phyloP scores from a whole-genome alignment of 306 rosid genomes.

The Astragalus glycyphyllos region DNA sequence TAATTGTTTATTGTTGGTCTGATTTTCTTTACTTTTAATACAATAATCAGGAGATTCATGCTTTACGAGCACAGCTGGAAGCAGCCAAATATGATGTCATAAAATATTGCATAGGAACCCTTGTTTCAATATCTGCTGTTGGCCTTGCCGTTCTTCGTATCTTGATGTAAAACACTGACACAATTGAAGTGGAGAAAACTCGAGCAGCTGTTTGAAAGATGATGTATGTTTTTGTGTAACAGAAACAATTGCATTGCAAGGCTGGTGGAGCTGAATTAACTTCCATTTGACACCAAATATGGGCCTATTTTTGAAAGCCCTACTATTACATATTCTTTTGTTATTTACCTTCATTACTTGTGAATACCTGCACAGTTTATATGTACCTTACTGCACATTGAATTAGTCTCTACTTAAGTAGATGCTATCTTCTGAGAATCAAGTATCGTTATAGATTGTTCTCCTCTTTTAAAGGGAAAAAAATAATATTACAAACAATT shows the following conservation, averaged over 20 bases:
- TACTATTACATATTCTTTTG: constrained; percentile 42
- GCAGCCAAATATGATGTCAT: constrained; percentile 97
- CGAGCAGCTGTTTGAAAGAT: constrained; percentile 41
- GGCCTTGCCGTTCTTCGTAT: constrained; percentile 92
- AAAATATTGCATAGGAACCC: constrained; percentile 96
- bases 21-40: neutral
- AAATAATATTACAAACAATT: neutral
- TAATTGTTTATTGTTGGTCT: neutral
- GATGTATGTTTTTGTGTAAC: constrained; percentile 32
- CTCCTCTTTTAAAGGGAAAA: neutral
- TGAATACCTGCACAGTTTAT: constrained; percentile 34
- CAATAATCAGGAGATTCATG: constrained; percentile 80
- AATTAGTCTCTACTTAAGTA: neutral
- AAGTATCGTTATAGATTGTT: neutral
- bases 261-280: constrained; percentile 36
- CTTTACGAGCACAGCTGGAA: constrained; percentile 86
- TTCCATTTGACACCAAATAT: constrained; percentile 28
- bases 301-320: constrained; percentile 44
- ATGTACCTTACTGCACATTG: constrained; percentile 1
- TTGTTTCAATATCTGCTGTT: constrained; percentile 92
- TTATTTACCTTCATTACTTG: constrained; percentile 24
- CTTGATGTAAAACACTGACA: constrained; percentile 60
- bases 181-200: constrained; percentile 18
- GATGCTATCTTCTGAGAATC: neutral
- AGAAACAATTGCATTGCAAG: constrained; percentile 23